phyloP scores from a whole-genome alignment of 2,329 filamentous ascomycete species.

The Botrytis sinoallii region DNA sequence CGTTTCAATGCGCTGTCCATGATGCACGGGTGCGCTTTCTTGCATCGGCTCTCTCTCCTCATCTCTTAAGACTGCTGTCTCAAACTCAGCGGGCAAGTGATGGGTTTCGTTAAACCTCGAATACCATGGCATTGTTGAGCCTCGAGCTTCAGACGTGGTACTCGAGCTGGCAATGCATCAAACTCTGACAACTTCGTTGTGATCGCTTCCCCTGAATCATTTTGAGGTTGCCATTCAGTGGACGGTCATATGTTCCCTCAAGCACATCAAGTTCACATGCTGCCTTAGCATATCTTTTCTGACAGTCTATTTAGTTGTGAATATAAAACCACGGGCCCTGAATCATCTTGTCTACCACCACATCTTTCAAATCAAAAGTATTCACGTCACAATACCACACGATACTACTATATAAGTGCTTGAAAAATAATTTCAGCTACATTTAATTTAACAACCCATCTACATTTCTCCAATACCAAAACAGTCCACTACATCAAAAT shows the following conservation, averaged over 20 bases:
- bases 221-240: not conserved
- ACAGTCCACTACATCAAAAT: conserved; percentile 21
- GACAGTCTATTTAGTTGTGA: not conserved
- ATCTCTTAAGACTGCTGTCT: not conserved
- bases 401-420: not conserved
- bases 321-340: not conserved
- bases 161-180: conserved; percentile 11
- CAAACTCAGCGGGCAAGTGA: not conserved
- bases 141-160: not conserved
- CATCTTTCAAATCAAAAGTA: not conserved
- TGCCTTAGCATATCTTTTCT: not conserved
- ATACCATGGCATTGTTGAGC: not conserved
- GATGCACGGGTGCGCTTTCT: not conserved
- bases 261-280: not conserved
- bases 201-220: not conserved
- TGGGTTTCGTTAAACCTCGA: not conserved
- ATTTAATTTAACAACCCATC: not conserved
- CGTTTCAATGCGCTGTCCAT: not conserved
- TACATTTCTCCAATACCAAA: not conserved
- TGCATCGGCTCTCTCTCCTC: not conserved
- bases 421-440: not conserved
- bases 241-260: not conserved
- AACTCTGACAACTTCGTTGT: not conserved
- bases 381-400: not conserved
- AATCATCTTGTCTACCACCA: not conserved